phyloP scores from a whole-genome alignment of 2,329 filamentous ascomycete species.

The Moelleriella libera region DNA sequence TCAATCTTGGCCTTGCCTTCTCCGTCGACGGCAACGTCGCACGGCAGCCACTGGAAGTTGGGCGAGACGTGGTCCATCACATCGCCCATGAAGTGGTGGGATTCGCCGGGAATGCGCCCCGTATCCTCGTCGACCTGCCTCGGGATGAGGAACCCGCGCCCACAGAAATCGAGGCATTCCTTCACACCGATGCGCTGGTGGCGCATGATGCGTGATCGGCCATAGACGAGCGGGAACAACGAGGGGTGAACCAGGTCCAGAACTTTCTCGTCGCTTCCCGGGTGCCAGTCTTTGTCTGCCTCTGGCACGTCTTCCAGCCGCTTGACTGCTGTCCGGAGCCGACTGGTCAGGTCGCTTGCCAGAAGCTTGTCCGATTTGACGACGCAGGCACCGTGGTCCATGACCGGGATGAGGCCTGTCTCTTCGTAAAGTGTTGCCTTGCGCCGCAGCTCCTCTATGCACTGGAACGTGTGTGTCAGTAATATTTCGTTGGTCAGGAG shows the following conservation, averaged over 20 bases:
- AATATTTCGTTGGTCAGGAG: background rate
- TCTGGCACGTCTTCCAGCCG: conserved; percentile 36
- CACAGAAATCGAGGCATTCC: conserved; percentile 18
- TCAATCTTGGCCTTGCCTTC: conserved; percentile 22
- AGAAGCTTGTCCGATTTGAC: conserved; percentile 21
- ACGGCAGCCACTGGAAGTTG: conserved; percentile 33
- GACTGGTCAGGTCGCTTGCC: conserved; percentile 11
- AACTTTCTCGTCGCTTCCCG: conserved; percentile 38
- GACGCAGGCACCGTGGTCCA: conserved; percentile 10
- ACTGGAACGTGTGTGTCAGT: conserved; percentile 7
- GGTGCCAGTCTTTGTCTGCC: conserved; percentile 44
- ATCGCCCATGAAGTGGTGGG: no score
- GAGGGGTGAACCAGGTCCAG: conserved; percentile 51
- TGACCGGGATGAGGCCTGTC: conserved; percentile 16
- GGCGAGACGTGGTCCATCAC: background rate
- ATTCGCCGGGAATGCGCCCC: no score
- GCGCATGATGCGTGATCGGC: conserved; percentile 21
- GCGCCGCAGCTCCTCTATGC: conserved; percentile 14
- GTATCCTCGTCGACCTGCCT: conserved; percentile 1
- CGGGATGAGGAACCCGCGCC: conserved; percentile 16
- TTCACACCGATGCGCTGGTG: conserved; percentile 19
- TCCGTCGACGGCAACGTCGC: conserved; percentile 27
- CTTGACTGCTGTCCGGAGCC: conserved; percentile 27
- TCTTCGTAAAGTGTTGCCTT: conserved; percentile 18
- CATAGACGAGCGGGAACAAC: conserved; percentile 45